These are phyloP conservation scores for Ciborinia camelliae DNA, from an alignment of 2,329 filamentous ascomycete species.

Conservation along the genomic window DNA sequence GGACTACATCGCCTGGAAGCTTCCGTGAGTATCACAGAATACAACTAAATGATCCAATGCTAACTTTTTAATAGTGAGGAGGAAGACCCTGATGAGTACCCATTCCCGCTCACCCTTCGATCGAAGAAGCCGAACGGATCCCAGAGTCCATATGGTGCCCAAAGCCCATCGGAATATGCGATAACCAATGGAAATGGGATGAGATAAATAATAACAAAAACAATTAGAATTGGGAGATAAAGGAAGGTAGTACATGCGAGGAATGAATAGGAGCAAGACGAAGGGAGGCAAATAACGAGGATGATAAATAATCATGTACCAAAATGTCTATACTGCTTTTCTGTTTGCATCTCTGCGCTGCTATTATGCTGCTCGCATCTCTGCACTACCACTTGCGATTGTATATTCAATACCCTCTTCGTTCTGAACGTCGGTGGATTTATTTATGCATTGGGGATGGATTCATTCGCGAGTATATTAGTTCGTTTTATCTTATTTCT, in stretches of 20 bases:
- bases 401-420: conserved; percentile 9
- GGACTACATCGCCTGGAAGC: conserved; percentile 96
- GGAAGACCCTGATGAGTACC: conserved; percentile 80
- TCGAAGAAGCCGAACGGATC: conserved; percentile 40
- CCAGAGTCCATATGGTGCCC: conserved; percentile 33
- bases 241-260: too few species aligned
- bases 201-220: conserved; percentile 3
- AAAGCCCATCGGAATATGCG: conserved; percentile 32
- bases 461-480: neutral
- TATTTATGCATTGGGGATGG: conserved; percentile 14
- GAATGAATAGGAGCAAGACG: conserved; percentile 3
- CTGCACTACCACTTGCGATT: conserved; percentile 9
- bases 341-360: conserved; percentile 12
- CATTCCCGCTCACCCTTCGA: conserved; percentile 65
- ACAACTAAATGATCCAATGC: neutral
- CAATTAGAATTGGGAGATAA: conserved; percentile 2
- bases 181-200: conserved; percentile 34
- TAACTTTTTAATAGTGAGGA: conserved; percentile 63
- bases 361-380: conserved; percentile 5
- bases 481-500: neutral
- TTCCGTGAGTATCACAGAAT: conserved; percentile 69
- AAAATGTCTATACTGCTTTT: conserved; percentile 23
- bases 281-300: neutral
- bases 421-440: conserved; percentile 11
- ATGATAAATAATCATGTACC: conserved; percentile 25